Base-by-base conservation (phyloP, 192 early-diverging fungal species). In the Chytriomyces sp. region DNA sequence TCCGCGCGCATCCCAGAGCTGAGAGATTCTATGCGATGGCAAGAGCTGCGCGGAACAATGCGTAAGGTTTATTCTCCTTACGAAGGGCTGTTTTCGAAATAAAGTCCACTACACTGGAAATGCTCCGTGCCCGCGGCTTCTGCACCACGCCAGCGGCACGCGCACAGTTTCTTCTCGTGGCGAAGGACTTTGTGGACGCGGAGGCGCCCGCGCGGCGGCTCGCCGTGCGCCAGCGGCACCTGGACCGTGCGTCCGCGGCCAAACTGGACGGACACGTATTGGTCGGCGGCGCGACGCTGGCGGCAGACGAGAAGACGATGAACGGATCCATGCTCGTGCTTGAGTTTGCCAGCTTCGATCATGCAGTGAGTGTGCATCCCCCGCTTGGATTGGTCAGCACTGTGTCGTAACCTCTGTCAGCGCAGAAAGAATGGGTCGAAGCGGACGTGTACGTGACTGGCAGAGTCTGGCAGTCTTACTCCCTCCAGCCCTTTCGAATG, bases 311-410 rank as follows among this genome's bases (percentile, higher is more conserved):
- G 10, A 41, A 73, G 3, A 60, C 41, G 28, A 82, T 78, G 80
- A 33, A 61, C 30, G 80, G 80, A 7, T 73, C 69, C 52, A 58
- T 78, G 19, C 72, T 82, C 60, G 44, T 82, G 4, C 60, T 82
- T 26, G 75, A 78, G 19, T 68, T 82, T 66, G 44, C 52, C 3
- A 56, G 58, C 32, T 14, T 56, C 14, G 72, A 66, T 26, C 69
- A 73, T 8, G 80, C 59, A 36, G 79, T 77, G n/a, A 19, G 62
- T 52, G n/a, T n/a, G 3, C 44, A n/a, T 49, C 31, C 3, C 31
- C 52, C 12, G 32, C 52, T 58, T 53, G 2, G 32, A 66, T n/a
- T n/a, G n/a, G 12, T 26, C 31, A 12, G 25, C 39, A 53, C 39
- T 25, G 7, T 52, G 32, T 31, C 12, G 17, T 67, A 14, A 55